Base-by-base conservation (phyloP, 176 grass and related monocot genomes). In the Lolium rigidum region DNA sequence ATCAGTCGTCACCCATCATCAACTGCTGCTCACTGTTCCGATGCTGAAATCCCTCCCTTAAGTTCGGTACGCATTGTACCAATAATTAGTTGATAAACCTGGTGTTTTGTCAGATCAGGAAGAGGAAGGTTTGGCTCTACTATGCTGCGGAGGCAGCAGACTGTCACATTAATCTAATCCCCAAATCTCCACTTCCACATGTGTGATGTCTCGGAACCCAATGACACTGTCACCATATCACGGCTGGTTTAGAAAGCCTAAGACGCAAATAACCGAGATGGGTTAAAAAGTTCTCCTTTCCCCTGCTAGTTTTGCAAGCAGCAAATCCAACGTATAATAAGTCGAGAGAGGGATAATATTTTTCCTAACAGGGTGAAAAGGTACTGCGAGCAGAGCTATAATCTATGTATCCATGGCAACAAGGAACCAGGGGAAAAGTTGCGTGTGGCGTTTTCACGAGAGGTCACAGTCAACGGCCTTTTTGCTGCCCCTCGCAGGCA, bases 381-480 rank as follows among this genome's bases (percentile, higher is more conserved):
- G 85, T 60, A 15, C 52, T 77, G 85, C 43, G 66, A 35, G 31
- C 31, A 2, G 72, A 9, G 52, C 17, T 81, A 43, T 81, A 43
- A 76, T 80, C 51, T 83, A 76, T 85, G 55, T 80, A 44, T 54
- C 77, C 68, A 51, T 70, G 37, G 49, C 68, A 62, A 43, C 44
- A 79, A 81, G 77, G 76, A 87, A 84, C 60, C 56, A 81, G 75
- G 38, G 56, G 60, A 52, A 94, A 94, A 90, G 84, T 75, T 68
- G 52, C 4, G 41, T 69, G 85, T 76, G 86, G 52, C 90, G 77
- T 90, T 93, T 94, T 80, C 80, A 78, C 81, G 81, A 86, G 80
- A 84, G 86, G 71, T 76, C 82, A 83, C 89, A 81, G 93, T 92
- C 87, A 90, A 92, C 89, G 83, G 51, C 83, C 82, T 68, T 89